A percentile compares a stretch with the other conserved stretches of the same genome.
phyloP scores from a whole-genome alignment of 768 basidiomycete genomes.

The Hygrophorus pudorinus region DNA sequence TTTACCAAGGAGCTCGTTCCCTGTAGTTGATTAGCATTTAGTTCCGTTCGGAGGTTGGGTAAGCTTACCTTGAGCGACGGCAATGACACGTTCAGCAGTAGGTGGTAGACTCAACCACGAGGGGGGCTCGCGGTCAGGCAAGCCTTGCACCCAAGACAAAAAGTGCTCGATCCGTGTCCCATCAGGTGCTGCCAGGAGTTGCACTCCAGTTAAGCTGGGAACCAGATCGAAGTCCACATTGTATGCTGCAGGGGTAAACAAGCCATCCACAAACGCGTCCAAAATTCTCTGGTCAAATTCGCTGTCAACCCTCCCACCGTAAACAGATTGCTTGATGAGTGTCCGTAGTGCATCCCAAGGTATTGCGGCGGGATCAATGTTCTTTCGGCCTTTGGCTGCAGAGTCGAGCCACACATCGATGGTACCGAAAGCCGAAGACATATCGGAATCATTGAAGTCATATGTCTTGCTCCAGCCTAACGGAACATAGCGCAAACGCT shows the following conservation, averaged over 20 bases:
- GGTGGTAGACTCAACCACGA: slow-evolving; percentile 92
- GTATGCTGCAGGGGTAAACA: slow-evolving; percentile 85
- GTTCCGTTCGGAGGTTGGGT: not conserved
- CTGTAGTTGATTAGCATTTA: slow-evolving; percentile 27
- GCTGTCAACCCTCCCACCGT: slow-evolving; percentile 89
- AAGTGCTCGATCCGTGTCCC: slow-evolving; percentile 91
- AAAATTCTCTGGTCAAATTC: slow-evolving; percentile 91
- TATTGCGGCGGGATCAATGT: slow-evolving; percentile 84
- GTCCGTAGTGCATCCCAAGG: slow-evolving; percentile 95
- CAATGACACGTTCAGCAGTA: slow-evolving; percentile 87
- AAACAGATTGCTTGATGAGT: slow-evolving; percentile 91
- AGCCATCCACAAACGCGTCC: slow-evolving; percentile 83
- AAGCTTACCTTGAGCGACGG: slow-evolving; percentile 72
- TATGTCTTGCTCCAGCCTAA: slow-evolving; percentile 95
- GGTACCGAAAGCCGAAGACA: slow-evolving; percentile 83
- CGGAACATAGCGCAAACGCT: slow-evolving; percentile 91
- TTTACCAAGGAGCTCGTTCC: slow-evolving; percentile 73
- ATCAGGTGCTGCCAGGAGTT: slow-evolving; percentile 67
- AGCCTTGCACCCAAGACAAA: slow-evolving; percentile 75
- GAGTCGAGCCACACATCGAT: slow-evolving; percentile 85
- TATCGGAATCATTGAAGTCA: slow-evolving; percentile 99
- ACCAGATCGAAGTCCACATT: slow-evolving; percentile 91
- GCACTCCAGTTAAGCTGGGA: slow-evolving; percentile 45
- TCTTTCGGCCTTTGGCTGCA: slow-evolving; percentile 79
- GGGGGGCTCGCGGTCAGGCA: slow-evolving; percentile 91